These are phyloP conservation scores for Choanephora cucurbitarum DNA, from an alignment of 371 early-diverging fungal species.

Conservation along the genomic window DNA sequence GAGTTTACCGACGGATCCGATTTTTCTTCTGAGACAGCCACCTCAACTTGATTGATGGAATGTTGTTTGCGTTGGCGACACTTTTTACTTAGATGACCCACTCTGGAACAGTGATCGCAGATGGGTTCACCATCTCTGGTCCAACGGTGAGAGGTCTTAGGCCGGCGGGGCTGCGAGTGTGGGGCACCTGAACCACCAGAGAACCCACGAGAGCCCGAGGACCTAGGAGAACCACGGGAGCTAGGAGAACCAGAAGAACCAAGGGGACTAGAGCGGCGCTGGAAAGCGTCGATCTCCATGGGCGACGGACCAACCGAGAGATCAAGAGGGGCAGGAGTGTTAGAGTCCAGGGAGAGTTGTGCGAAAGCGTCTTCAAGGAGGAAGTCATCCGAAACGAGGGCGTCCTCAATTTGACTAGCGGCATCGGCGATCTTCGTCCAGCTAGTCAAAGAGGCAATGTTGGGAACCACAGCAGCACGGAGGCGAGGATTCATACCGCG, in stretches of 20 bases:
- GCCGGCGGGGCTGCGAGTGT: too few relatives aligned
- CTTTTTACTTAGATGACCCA: slow-evolving; percentile 11
- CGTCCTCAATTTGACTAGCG: neutral
- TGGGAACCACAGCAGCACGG: too few relatives aligned
- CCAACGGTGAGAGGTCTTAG: neutral
- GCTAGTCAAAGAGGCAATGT: too few relatives aligned
- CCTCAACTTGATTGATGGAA: neutral
- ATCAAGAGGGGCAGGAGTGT: neutral
- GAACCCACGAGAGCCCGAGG: too few relatives aligned
- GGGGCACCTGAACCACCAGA: too few relatives aligned
- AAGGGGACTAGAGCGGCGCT: neutral
- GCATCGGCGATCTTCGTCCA: too few relatives aligned
- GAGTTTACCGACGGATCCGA: neutral
- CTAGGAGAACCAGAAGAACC: neutral
- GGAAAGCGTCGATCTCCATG: slow-evolving; percentile 9
- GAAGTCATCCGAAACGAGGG: neutral
- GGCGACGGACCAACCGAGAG: neutral
- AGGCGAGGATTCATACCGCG: too few relatives aligned
- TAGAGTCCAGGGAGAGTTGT: neutral
- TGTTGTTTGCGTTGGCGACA: neutral
- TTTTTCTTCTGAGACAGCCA: neutral
- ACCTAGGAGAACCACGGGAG: too few relatives aligned
- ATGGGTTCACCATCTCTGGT: slow-evolving; percentile 2
- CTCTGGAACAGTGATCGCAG: slow-evolving; percentile 6
- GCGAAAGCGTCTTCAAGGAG: slow-evolving; percentile 8